Percentiles rank a stretch among this genome's conserved stretches.
phyloP scores from a whole-genome alignment of 2,329 filamentous ascomycete genomes.

The Aspergillus vadensis region DNA sequence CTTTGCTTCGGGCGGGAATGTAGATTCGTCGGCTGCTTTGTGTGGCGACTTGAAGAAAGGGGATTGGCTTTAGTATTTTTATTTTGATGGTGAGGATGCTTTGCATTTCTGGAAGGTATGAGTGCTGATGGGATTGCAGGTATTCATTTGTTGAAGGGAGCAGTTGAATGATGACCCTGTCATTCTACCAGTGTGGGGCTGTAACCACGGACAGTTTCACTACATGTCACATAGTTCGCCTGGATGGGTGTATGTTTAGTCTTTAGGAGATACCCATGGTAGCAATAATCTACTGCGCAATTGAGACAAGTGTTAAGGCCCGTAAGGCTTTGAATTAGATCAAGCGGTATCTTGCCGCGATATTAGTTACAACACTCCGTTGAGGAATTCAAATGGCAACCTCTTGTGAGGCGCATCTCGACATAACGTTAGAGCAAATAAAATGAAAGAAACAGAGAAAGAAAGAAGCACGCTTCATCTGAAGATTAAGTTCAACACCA shows the following conservation, averaged over 20 bases:
- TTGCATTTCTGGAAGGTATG: not conserved
- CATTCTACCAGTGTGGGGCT: not conserved
- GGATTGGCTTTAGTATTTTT: not conserved
- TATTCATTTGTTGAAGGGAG: not conserved
- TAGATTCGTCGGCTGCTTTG: not conserved
- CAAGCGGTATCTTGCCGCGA: conserved; percentile 7
- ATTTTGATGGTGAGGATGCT: not conserved
- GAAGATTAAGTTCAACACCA: conserved; percentile 9
- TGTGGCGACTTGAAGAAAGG: too few species aligned
- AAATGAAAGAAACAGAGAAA: conserved; percentile 2
- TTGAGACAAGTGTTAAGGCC: conserved; percentile 2
- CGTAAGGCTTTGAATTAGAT: conserved; percentile 8
- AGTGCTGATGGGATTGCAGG: not conserved
- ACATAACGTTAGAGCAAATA: not conserved
- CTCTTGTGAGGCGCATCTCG: conserved; percentile 1
- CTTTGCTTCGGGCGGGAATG: not conserved
- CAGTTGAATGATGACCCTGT: not conserved
- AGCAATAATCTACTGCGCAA: conserved; percentile 18
- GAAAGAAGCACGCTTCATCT: not conserved
- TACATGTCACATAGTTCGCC: conserved; percentile 10
- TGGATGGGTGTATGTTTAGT: conserved; percentile 21
- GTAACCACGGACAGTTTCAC: conserved; percentile 8
- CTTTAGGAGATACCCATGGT: conserved; percentile 31
- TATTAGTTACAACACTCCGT: conserved; percentile 5
- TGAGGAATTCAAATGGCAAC: conserved; percentile 10